Evolutionary conservation across 2,329 filamentous ascomycete species (phyloP).

Genomic region (Sclerotinia trifoliorum): DNA sequence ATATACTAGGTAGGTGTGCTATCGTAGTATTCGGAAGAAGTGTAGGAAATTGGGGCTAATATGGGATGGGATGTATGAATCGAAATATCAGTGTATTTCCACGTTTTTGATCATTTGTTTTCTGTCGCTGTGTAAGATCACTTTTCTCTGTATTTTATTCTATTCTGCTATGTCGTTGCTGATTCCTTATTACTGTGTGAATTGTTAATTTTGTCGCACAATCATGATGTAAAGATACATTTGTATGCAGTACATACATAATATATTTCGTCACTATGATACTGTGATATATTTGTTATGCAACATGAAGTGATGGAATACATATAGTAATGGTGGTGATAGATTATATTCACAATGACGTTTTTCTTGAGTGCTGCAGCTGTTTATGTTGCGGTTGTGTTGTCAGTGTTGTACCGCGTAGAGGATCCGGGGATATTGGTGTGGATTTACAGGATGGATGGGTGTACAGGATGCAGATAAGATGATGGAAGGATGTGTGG

Average conservation of each 20-base stretch:
- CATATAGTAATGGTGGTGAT: background rate
- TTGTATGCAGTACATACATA: background rate
- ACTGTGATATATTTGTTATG: background rate
- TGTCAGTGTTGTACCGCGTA: constrained; percentile 2
- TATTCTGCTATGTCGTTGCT: background rate
- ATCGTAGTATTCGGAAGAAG: background rate
- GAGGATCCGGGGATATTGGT: background rate
- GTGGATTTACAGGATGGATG: background rate
- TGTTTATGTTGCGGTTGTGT: background rate
- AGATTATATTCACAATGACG: background rate
- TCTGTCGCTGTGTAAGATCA: background rate
- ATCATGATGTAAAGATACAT: background rate
- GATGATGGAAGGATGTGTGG: background rate
- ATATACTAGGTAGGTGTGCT: background rate
- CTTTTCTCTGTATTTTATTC: background rate
- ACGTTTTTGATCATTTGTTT: background rate
- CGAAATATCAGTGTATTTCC: background rate
- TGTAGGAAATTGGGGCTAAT: background rate
- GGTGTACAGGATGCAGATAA: background rate
- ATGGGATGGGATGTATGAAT: background rate
- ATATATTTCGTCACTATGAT: background rate
- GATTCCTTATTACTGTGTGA: background rate
- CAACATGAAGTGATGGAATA: background rate
- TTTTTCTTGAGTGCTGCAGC: background rate
- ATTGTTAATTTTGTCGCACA: background rate